Percentiles rank a stretch among this genome's conserved stretches.
These are phyloP conservation scores for Pythium myriotylum DNA, from an alignment of 352 stramenopile species.

Conservation along the genomic window DNA sequence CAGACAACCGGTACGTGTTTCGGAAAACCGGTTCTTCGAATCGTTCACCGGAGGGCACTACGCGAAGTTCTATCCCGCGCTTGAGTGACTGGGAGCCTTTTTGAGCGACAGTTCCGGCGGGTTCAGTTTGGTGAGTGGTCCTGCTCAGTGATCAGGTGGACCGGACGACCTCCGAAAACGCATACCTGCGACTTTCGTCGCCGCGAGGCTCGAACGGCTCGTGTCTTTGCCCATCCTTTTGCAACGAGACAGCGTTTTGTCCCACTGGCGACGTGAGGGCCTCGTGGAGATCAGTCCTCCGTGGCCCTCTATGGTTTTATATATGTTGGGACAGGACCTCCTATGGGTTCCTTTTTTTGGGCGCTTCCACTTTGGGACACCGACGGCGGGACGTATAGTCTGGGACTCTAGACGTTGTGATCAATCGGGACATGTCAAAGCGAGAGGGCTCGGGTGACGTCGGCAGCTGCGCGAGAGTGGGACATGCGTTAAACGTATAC, in stretches of 20 bases:
- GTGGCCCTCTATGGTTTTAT: constrained; percentile 15
- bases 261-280: too few relatives aligned
- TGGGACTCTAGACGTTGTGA: constrained; percentile 17
- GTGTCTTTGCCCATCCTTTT: constrained; percentile 1
- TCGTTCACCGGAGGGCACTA: too few relatives aligned
- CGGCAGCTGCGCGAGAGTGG: constrained; percentile 17
- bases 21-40: neutral
- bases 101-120: too few relatives aligned
- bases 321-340: constrained; percentile 25
- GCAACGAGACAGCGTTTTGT: constrained; percentile 4
- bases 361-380: neutral
- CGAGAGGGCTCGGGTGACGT: constrained; percentile 1
- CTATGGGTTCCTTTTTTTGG: constrained; percentile 12
- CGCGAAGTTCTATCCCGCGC: too few relatives aligned
- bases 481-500: constrained; percentile 26
- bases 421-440: constrained; percentile 8
- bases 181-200: neutral
- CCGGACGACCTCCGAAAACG: neutral
- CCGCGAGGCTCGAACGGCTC: neutral
- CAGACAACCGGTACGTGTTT: constrained; percentile 22
- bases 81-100: neutral
- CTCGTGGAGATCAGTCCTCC: neutral
- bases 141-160: neutral
- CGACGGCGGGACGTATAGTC: neutral
- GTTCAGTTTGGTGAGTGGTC: neutral